Conservation (phyloP, 176 grass and related monocot genomes). For the Triticum aestivum region DNA sequence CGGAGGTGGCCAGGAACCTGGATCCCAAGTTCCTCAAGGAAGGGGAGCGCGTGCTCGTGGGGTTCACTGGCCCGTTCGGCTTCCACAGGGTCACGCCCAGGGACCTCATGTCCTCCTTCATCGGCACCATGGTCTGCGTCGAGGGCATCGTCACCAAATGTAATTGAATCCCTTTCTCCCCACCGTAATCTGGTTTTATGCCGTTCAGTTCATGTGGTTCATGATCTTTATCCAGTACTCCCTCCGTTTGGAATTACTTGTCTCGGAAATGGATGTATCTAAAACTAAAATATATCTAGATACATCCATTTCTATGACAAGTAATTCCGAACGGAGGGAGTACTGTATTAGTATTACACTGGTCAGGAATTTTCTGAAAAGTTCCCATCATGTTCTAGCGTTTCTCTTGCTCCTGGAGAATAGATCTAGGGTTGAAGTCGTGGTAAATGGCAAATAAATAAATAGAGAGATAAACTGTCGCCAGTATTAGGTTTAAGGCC, state of each 20-base stretch:
- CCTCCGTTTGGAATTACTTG: no score
- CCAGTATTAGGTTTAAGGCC: neutral
- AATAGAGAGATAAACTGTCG: neutral
- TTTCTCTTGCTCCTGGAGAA: neutral
- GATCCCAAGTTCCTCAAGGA: slow-evolving; percentile 84
- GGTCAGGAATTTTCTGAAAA: neutral
- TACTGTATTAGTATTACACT: neutral
- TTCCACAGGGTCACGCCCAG: slow-evolving; percentile 95
- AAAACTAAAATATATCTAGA: no score
- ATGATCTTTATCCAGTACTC: neutral
- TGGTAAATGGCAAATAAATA: neutral
- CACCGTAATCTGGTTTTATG: neutral
- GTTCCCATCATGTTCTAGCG: neutral
- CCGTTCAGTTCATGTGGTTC: neutral
- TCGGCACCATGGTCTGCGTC: slow-evolving; percentile 96
- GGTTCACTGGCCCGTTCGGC: slow-evolving; percentile 86
- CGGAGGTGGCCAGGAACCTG: slow-evolving; percentile 74
- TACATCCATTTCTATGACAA: no score
- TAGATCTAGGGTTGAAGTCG: neutral
- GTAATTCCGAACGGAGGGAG: no score
- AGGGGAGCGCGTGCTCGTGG: slow-evolving; percentile 79
- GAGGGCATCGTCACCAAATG: slow-evolving; percentile 99
- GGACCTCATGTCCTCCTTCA: slow-evolving; percentile 99
- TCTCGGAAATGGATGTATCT: no score
- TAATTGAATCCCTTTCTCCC: slow-evolving; percentile 21